Conservation (phyloP, 2,329 filamentous ascomycete species). For the Fusarium sp. region DNA sequence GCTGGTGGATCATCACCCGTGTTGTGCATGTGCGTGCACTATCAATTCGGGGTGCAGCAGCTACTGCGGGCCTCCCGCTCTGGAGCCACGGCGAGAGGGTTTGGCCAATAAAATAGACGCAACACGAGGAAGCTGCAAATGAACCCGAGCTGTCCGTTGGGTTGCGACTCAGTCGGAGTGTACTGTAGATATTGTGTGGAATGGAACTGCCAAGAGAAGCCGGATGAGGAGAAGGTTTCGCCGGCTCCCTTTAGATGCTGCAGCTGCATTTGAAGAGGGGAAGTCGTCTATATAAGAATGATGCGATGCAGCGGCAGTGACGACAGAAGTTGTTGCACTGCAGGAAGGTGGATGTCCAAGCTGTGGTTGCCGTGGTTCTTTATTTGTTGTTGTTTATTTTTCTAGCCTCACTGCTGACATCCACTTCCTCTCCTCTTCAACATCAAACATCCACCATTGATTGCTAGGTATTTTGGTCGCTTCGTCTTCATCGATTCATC, state of each 20-base stretch:
- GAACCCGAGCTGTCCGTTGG: neutral
- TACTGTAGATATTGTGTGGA: neutral
- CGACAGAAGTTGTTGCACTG: neutral
- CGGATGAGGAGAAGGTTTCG: slow-evolving; percentile 1
- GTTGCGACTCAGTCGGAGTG: neutral
- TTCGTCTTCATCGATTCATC: slow-evolving; percentile 28
- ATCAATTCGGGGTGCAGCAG: slow-evolving; percentile 19
- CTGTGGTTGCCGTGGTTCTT: slow-evolving; percentile 32
- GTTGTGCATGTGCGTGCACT: slow-evolving; percentile 2
- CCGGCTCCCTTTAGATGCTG: neutral
- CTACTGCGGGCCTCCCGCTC: slow-evolving; percentile 35
- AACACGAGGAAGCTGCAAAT: slow-evolving; percentile 1
- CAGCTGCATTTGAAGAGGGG: neutral
- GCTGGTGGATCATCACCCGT: neutral
- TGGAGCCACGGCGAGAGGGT: slow-evolving; percentile 5
- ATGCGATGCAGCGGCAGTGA: slow-evolving; percentile 2
- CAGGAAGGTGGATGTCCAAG: neutral
- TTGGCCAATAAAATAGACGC: slow-evolving; percentile 14
- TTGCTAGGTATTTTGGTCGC: slow-evolving; percentile 33
- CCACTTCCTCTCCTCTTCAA: slow-evolving; percentile 10
- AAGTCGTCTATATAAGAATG: slow-evolving; percentile 1
- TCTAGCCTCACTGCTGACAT: neutral
- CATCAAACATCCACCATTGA: slow-evolving; percentile 25
- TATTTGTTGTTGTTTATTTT: slow-evolving; percentile 36
- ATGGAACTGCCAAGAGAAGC: neutral